Evolutionary conservation across 2,329 filamentous ascomycete species (phyloP), one percentile per base, ranked within the genome.

Genomic region (Remersonia thermophila): DNA sequence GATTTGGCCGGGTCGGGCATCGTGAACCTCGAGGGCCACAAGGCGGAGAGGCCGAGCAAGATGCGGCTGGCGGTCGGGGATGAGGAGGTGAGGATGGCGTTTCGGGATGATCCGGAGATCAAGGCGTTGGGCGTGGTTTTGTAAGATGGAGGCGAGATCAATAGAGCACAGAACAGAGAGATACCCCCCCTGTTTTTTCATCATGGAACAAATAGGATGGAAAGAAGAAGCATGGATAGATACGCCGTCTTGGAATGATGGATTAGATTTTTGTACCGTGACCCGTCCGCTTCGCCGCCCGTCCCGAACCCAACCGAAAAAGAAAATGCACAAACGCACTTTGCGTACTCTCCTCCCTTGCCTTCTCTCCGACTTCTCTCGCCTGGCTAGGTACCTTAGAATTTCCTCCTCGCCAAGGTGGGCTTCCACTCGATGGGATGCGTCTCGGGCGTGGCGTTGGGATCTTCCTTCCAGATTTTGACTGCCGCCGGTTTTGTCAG

Each of bases 391-490:
- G n/a, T n/a, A 23, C 20, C 9, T 31, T 67, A 84, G 54, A 71
- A 91, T 58, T 87, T 91, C 55, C 82, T 74, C 52, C 81, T 69
- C 12, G 77, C 77, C 37, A 93, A 58, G 2, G 75, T 83, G 15
- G 87, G 87, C 52, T 83, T 85, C 91, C 91, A 98, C 30, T 93
- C 80, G 30, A 98, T 59, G 2, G 91, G 91, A 60, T 96, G 86
- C 2, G 82, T 83, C 57, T 96, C 85, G 27, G 82, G 81, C 1
- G 89, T 95, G 13, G 91, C 91, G 36, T 80, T 74, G 32, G 93
- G 84, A 56, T 98, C 91, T 48, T 80, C 82, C 59, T 87, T 93
- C 91, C 91, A 98, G 39, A 98, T 76, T 71, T 98, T 96, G 58
- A 95, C 70, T 77, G 36, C 18, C n/a, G n/a, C n/a, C n/a, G n/a